A percentile compares a stretch with the other conserved stretches of the same genome.
Evolutionary conservation across 371 early-diverging fungal genomes (phyloP).

Genomic region (Encephalitozoon romaleae): DNA sequence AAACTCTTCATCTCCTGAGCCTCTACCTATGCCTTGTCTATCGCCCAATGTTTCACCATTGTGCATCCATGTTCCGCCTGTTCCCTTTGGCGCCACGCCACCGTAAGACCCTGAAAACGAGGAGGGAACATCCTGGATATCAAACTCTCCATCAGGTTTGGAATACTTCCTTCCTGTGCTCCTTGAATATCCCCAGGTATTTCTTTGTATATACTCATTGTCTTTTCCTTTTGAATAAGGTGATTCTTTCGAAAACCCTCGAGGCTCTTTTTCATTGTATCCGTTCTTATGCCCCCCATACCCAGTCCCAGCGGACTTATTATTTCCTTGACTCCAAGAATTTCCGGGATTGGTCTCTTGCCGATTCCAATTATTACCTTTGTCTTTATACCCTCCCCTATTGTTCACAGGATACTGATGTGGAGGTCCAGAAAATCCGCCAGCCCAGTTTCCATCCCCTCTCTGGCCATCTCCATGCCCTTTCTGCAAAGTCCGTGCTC

Average conservation of each 20-base stretch:
- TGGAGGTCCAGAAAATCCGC: not conserved
- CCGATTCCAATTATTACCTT: not conserved
- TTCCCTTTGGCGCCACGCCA: not conserved
- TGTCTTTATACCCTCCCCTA: not conserved
- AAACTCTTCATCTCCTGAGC: not conserved
- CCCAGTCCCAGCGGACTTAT: not conserved
- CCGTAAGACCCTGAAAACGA: not conserved
- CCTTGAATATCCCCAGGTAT: not conserved
- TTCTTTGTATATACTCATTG: not conserved
- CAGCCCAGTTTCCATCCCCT: not conserved
- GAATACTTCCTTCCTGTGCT: not conserved
- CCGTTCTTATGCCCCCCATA: not conserved
- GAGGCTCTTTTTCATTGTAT: not conserved
- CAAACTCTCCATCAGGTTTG: not conserved
- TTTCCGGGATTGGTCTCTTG: not conserved
- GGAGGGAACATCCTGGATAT: conserved; percentile 2
- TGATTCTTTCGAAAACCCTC: not conserved
- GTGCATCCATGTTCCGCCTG: not conserved
- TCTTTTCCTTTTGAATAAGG: not conserved
- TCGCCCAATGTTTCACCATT: not conserved
- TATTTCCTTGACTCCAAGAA: not conserved
- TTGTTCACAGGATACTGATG: not conserved
- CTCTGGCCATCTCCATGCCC: not conserved
- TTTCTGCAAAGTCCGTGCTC: not conserved
- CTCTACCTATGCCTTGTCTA: not conserved